Evolutionary conservation across 768 basidiomycete genomes (phyloP), one percentile per base, ranked within the genome.

Genomic region (Kwoniella newhampshirensis): DNA sequence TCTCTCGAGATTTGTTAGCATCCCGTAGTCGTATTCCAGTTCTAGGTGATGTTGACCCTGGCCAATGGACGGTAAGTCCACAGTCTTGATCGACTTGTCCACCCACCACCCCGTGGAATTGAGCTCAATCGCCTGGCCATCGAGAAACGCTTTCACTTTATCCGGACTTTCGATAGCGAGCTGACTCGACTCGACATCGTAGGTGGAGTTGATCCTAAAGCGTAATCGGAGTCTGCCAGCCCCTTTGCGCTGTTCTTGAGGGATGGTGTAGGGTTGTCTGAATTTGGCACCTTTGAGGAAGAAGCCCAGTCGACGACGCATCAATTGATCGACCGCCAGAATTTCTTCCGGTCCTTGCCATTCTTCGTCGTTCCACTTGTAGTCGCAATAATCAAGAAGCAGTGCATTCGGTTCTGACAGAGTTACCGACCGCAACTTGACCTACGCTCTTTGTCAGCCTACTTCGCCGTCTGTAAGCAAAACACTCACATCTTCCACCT

Each of bases 351-450:
- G 28, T 17, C 40, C 50, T 43, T 60, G 37, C 66, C 63, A 67
- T 5, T 32, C 50, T n/a, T 59, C 61, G 28, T 67, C 63, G 27
- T 67, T 57, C 51, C 60, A 55, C 18, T 51, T 39, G 25, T 36
- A 66, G 8, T 55, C 26, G 18, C 54, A 56, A 43, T 54, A 60
- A 28, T 70, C 68, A 12, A 70, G 63, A 2, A 70, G 44, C 2
- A 70, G 58, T 7, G 45, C 52, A 26, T 70, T 70, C 8, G 65
- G 68, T 51, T 70, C 68, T 23, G 58, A 48, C 13, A 69, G 42
- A 7, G 40, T 54, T 4, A 64, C 59, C 2, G 28, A 30, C 4
- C 57, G 25, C 23, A 69, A 51, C 32, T 54, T 49, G 44, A 64
- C 48, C 44, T 51, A n/a, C 15, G 1, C 12, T 2, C 11, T 28